Conservation (phyloP, 2,329 filamentous ascomycete genomes). For the Sporothrix inflata region DNA sequence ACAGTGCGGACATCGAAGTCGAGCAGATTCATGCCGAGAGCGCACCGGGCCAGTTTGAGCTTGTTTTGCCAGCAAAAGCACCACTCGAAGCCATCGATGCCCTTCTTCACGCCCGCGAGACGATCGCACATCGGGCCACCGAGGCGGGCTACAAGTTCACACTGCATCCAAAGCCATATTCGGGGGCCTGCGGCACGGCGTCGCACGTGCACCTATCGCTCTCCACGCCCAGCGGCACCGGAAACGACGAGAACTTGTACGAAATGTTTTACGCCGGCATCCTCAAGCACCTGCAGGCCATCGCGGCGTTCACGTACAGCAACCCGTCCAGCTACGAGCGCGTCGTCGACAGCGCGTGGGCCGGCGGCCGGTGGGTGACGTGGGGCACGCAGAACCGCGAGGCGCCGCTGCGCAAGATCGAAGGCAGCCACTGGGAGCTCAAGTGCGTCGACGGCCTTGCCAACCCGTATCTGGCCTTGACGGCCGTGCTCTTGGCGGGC, state of each 20-base stretch:
- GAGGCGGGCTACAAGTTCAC: conserved; percentile 68
- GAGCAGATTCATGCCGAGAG: conserved; percentile 77
- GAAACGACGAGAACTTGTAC: conserved; percentile 45
- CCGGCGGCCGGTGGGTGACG: conserved; percentile 75
- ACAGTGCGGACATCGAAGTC: conserved; percentile 64
- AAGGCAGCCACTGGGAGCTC: conserved; percentile 73
- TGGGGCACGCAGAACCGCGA: conserved; percentile 86
- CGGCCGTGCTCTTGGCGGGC: conserved; percentile 64
- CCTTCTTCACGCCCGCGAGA: conserved; percentile 70
- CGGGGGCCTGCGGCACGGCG: conserved; percentile 62
- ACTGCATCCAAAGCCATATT: conserved; percentile 71
- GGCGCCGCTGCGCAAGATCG: conserved; percentile 70
- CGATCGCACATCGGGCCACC: conserved; percentile 67
- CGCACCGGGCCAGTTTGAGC: conserved; percentile 75
- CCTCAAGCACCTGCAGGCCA: conserved; percentile 64
- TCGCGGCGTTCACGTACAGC: conserved; percentile 71
- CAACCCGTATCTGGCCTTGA: conserved; percentile 74
- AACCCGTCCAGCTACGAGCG: conserved; percentile 70
- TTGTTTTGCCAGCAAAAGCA: conserved; percentile 66
- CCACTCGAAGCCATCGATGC: conserved; percentile 72
- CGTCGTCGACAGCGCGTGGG: conserved; percentile 70
- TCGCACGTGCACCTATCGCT: conserved; percentile 73
- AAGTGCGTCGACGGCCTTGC: conserved; percentile 78
- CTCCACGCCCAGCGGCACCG: conserved; percentile 46
- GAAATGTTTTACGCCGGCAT: conserved; percentile 74